phyloP scores from a whole-genome alignment of 257 asterid species.

The Knoxia roxburghii region DNA sequence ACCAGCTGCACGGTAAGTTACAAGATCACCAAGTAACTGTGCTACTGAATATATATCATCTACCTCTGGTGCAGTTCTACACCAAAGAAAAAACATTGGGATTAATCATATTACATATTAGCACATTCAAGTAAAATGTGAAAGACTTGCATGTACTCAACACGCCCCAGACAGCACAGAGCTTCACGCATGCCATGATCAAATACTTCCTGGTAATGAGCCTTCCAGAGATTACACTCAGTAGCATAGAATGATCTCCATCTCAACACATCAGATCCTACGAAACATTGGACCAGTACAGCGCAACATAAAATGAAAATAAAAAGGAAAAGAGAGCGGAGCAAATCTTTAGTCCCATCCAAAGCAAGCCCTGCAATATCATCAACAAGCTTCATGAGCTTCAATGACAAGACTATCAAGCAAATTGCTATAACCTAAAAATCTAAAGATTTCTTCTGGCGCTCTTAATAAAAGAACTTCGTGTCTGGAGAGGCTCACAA shows the following conservation, averaged over 20 bases:
- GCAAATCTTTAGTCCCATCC: conserved; percentile 16
- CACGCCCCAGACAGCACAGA: conserved; percentile 34
- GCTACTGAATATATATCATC: conserved; percentile 31
- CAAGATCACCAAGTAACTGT: conserved; percentile 29
- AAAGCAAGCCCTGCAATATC: conserved; percentile 19
- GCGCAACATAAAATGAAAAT: conserved; percentile 14
- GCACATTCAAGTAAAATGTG: not conserved
- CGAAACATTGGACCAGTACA: conserved; percentile 22
- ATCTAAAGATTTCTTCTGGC: not conserved
- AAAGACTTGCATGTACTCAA: conserved; percentile 27
- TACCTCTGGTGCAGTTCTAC: conserved; percentile 25
- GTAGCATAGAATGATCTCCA: conserved; percentile 35
- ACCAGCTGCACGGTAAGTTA: conserved; percentile 28
- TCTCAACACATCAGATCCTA: conserved; percentile 27
- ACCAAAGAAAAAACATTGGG: not conserved
- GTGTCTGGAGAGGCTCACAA: not conserved
- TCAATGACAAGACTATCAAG: not conserved
- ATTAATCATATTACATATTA: not conserved
- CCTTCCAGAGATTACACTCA: conserved; percentile 31
- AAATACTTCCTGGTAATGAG: conserved; percentile 32
- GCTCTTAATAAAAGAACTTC: not conserved
- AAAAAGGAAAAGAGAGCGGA: conserved; percentile 17
- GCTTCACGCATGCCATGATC: conserved; percentile 36
- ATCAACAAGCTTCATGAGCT: conserved; percentile 5
- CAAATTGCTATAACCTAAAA: not conserved